Percentiles rank a stretch among this genome's conserved stretches.
phyloP scores from a whole-genome alignment of 495 filamentous ascomycete species.

The Chaetomidium leptoderma region DNA sequence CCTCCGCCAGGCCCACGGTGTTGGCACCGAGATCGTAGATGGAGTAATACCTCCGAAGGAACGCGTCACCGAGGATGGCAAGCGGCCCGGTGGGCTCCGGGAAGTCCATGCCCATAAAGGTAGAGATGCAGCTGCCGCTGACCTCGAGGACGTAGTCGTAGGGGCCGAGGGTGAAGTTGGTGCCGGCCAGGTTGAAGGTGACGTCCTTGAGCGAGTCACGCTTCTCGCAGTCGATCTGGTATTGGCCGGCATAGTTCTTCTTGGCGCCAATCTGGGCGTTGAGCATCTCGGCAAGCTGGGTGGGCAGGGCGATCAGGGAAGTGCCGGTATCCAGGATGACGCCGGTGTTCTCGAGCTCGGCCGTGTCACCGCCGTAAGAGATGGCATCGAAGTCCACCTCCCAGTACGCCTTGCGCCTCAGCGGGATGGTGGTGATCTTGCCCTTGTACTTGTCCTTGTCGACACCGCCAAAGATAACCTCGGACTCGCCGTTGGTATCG shows the following conservation, averaged over 20 bases:
- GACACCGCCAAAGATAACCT: conserved; percentile 88
- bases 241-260: conserved; percentile 94
- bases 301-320: conserved; percentile 93
- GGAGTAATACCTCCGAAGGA: conserved; percentile 95
- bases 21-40: conserved; percentile 87
- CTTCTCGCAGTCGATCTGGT: conserved; percentile 83
- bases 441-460: conserved; percentile 83
- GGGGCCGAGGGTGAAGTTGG: conserved; percentile 84
- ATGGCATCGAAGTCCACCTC: conserved; percentile 95
- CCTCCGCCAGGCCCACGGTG: conserved; percentile 80
- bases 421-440: conserved; percentile 84
- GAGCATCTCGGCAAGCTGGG: conserved; percentile 87
- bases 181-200: conserved; percentile 77
- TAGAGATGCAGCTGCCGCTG: conserved; percentile 90
- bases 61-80: conserved; percentile 94
- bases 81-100: conserved; percentile 85
- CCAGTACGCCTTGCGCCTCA: conserved; percentile 99
- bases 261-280: conserved; percentile 98
- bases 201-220: conserved; percentile 80
- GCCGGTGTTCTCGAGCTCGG: conserved; percentile 88
- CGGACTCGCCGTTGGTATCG: conserved; percentile 68
- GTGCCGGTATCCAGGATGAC: conserved; percentile 98
- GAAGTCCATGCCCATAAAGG: conserved; percentile 98
- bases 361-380: conserved; percentile 74
- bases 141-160: conserved; percentile 97